Evolutionary conservation across 306 rosid species (phyloP).

Genomic region (Fragaria nilgerrensis): DNA sequence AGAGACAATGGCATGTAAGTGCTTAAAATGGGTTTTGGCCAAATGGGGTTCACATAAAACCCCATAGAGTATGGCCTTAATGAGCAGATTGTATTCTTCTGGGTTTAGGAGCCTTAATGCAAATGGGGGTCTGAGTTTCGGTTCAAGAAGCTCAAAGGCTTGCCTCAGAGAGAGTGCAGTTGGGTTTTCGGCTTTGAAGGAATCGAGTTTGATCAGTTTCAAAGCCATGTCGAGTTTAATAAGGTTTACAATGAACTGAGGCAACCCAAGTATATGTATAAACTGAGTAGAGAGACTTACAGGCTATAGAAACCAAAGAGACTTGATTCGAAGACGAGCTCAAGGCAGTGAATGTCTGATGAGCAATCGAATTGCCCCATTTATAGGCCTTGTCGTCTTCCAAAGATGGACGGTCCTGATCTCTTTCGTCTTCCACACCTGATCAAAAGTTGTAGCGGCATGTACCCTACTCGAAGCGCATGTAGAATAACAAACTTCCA

Average conservation of each 20-base stretch:
- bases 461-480: too few relatives aligned
- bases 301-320: too few relatives aligned
- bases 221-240: conserved; percentile 29
- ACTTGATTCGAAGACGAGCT: too few relatives aligned
- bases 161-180: conserved; percentile 48
- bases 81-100: conserved; percentile 51
- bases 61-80: conserved; percentile 58
- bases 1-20: conserved; percentile 64
- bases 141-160: conserved; percentile 52
- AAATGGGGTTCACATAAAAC: conserved; percentile 54
- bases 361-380: too few relatives aligned
- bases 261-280: too few relatives aligned
- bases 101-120: conserved; percentile 47
- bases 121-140: conserved; percentile 64
- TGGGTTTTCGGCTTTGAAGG: conserved; percentile 55
- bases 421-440: too few relatives aligned
- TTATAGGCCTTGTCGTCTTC: too few relatives aligned
- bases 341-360: too few relatives aligned
- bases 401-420: too few relatives aligned
- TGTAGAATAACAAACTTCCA: too few relatives aligned
- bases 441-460: too few relatives aligned
- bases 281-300: too few relatives aligned
- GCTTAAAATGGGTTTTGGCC: conserved; percentile 68
- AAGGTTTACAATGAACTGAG: neutral
- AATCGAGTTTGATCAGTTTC: conserved; percentile 27